Conservation (phyloP, 345 rosid genomes). For the Corchorus olitorius region DNA sequence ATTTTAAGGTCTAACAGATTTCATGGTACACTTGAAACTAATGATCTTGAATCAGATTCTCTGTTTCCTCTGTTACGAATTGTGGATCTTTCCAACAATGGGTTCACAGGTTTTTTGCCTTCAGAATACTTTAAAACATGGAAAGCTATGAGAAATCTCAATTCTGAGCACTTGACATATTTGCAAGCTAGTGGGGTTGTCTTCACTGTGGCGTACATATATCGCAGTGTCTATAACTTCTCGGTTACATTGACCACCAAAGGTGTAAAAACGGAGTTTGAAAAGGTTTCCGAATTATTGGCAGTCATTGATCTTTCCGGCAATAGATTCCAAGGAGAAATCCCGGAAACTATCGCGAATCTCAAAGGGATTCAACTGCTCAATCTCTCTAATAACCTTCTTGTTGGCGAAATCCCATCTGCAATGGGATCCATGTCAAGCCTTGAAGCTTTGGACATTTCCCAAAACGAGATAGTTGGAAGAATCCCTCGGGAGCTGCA, state of each 20-base stretch:
- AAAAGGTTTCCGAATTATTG: slow-evolving; percentile 3
- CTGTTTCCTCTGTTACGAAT: slow-evolving; percentile 19
- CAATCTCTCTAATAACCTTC: slow-evolving; percentile 10
- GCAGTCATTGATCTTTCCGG: slow-evolving; percentile 2
- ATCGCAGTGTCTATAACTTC: neutral
- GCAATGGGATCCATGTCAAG: neutral
- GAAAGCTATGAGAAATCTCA: neutral
- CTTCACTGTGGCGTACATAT: neutral
- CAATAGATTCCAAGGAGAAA: neutral
- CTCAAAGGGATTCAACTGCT: neutral
- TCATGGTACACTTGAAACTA: neutral
- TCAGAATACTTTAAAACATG: slow-evolving; percentile 2
- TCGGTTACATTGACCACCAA: slow-evolving; percentile 13
- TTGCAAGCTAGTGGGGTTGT: neutral
- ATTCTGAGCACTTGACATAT: neutral
- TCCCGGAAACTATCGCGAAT: neutral
- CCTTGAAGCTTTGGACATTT: slow-evolving; percentile 9
- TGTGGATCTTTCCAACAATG: slow-evolving; percentile 18
- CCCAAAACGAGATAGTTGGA: neutral
- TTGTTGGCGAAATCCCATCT: neutral
- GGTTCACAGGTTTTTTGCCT: slow-evolving; percentile 12
- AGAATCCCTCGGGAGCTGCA: neutral
- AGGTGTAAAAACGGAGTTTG: neutral
- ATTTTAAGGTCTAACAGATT: slow-evolving; percentile 6
- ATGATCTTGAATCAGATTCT: neutral